Base-by-base conservation (phyloP, 2,329 filamentous ascomycete species). In the Fusarium sterilihyphosum region DNA sequence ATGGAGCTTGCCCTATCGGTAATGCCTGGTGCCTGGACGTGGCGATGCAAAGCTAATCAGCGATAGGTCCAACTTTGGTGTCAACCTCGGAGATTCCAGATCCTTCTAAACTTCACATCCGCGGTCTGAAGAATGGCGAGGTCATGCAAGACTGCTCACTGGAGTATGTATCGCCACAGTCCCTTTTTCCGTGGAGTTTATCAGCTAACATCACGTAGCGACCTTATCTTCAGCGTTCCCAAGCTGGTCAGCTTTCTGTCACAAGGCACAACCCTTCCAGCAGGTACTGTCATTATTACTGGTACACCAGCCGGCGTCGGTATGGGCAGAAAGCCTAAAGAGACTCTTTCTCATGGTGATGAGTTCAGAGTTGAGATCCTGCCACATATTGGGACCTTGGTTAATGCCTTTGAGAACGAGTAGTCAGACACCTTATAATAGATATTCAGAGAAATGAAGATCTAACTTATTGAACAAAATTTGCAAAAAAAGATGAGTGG, bases 211-310 rank as follows among this genome's bases (percentile, higher is more conserved):
- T 20, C 1, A 1, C 0, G 2, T 77, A 89, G 86, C 37, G 87
- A 90, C 43, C 80, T 90, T 31, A 89, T 90, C 65, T 90, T 89
- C 77, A 84, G 80, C 29, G 84, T 91, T 17, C 82, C 85, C 2
- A 81, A 83, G 71, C 73, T 86, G 6, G 77, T 86, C 38, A 84
- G 81, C 78, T 85, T 84, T 63, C 62, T 85, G 17, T 85, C 84
- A 1, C 84, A 85, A 68, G 81, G 84, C 26, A 85, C 85, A 1
- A 86, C 84, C 4, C 79, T 86, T 8, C 82, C 77, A 6, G 75
- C 80, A 3, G 84, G 84, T 1, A 86, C 82, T 0, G 76, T 85
- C 20, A 85, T 86, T 56, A 82, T 85, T 61, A 85, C 84, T 2
- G 85, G 84, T 7, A 86, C 83, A 3, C 84, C 84, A 3, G 82